These are phyloP conservation scores for Ceratocystis lukuohia DNA, from an alignment of 2,329 filamentous ascomycete species.

Conservation along the genomic window DNA sequence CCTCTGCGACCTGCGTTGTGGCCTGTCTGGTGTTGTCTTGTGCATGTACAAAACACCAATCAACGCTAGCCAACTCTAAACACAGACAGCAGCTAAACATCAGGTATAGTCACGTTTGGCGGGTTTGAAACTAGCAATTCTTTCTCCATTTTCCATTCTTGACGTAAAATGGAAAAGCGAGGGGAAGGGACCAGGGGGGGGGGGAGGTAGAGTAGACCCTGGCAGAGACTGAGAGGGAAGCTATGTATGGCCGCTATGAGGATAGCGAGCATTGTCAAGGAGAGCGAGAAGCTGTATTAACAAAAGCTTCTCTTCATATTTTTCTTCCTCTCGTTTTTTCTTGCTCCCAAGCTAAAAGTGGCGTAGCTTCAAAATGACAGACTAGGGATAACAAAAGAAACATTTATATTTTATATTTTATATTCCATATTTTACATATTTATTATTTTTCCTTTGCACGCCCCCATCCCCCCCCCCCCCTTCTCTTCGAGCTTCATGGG, in stretches of 20 bases:
- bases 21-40: background rate
- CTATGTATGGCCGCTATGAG: background rate
- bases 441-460: background rate
- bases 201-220: background rate
- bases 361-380: background rate
- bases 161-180: background rate
- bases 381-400: constrained; percentile 1
- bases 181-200: background rate
- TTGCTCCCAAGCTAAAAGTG: background rate
- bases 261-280: too few relatives aligned
- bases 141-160: constrained; percentile 5
- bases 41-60: background rate
- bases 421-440: background rate
- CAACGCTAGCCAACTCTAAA: background rate
- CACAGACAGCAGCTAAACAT: background rate
- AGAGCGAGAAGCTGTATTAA: background rate
- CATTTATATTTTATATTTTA: background rate
- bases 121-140: background rate
- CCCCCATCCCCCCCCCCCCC: background rate
- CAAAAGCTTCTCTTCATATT: too few relatives aligned
- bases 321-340: background rate
- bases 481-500: background rate
- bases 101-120: background rate
- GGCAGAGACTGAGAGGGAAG: background rate
- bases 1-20: too few relatives aligned